These are phyloP conservation scores for Suillus fuscotomentosus DNA, from an alignment of 768 basidiomycete genomes.

Conservation along the genomic window DNA sequence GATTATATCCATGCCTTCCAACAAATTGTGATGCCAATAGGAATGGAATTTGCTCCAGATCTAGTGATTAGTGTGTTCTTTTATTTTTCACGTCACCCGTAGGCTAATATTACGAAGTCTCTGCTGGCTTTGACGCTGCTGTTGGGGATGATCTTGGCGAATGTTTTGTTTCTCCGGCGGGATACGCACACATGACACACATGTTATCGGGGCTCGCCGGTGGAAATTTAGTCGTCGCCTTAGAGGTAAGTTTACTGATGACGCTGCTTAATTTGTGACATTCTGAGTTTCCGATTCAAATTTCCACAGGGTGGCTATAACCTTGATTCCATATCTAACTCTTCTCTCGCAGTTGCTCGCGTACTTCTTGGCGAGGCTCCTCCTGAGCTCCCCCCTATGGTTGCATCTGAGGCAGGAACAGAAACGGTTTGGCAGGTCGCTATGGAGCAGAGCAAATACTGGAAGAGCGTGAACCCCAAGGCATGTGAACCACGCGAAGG, in stretches of 20 bases:
- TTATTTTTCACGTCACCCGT: background rate
- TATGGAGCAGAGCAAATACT: slow-evolving; percentile 83
- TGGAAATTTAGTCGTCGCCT: slow-evolving; percentile 87
- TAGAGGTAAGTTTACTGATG: slow-evolving; percentile 65
- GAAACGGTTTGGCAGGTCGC: slow-evolving; percentile 91
- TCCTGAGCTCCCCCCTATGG: slow-evolving; percentile 65
- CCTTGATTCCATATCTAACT: slow-evolving; percentile 81
- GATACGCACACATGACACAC: slow-evolving; percentile 98
- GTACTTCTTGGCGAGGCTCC: slow-evolving; percentile 91
- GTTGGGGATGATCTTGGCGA: slow-evolving; percentile 89
- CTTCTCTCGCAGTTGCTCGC: slow-evolving; percentile 82
- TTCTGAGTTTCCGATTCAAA: background rate
- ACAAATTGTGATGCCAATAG: slow-evolving; percentile 94
- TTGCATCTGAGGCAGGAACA: slow-evolving; percentile 77
- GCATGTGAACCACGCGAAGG: slow-evolving; percentile 82
- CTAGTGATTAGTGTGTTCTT: slow-evolving; percentile 82
- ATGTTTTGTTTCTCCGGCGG: slow-evolving; percentile 87
- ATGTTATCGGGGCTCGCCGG: slow-evolving; percentile 89
- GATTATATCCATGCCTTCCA: slow-evolving; percentile 98
- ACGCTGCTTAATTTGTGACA: background rate
- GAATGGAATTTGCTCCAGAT: slow-evolving; percentile 94
- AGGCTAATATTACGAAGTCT: slow-evolving; percentile 55
- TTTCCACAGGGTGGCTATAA: slow-evolving; percentile 87
- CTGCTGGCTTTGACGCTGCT: slow-evolving; percentile 97
- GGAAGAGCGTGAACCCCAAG: slow-evolving; percentile 85